These are phyloP conservation scores for Macrophomina phaseolina DNA, from an alignment of 2,329 filamentous ascomycete species.

Conservation along the genomic window DNA sequence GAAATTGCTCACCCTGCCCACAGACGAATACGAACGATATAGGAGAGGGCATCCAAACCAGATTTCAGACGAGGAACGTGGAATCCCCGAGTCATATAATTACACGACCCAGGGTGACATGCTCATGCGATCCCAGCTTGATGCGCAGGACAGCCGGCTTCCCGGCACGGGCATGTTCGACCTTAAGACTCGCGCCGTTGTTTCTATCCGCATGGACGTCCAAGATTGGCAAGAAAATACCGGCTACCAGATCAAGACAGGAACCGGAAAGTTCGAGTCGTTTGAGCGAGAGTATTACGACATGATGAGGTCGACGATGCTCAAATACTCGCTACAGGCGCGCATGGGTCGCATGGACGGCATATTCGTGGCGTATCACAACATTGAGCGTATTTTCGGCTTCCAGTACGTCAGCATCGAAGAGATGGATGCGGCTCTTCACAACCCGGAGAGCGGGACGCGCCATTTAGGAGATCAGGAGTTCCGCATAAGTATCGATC, in stretches of 20 bases:
- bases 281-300: constrained; percentile 96
- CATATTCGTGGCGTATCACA: constrained; percentile 96
- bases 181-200: constrained; percentile 90
- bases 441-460: constrained; percentile 58
- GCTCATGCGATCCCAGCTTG: constrained; percentile 92
- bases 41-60: constrained; percentile 70
- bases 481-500: constrained; percentile 78
- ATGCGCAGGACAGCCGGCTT: constrained; percentile 83
- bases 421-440: constrained; percentile 91
- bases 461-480: constrained; percentile 74
- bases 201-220: constrained; percentile 89
- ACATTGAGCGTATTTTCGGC: constrained; percentile 92
- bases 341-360: constrained; percentile 98
- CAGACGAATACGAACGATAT: constrained; percentile 84
- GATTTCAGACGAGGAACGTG: constrained; percentile 73
- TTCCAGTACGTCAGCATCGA: constrained; percentile 90
- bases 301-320: constrained; percentile 91
- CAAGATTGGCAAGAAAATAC: constrained; percentile 72
- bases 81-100: constrained; percentile 72
- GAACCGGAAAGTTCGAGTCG: constrained; percentile 82
- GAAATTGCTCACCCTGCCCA: constrained; percentile 85
- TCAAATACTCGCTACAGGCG: constrained; percentile 96
- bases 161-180: constrained; percentile 96
- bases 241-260: constrained; percentile 83
- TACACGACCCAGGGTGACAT: constrained; percentile 88